Evolutionary conservation across 177 flowering plant species (phyloP).

Genomic region (Vitis hybrid): DNA sequence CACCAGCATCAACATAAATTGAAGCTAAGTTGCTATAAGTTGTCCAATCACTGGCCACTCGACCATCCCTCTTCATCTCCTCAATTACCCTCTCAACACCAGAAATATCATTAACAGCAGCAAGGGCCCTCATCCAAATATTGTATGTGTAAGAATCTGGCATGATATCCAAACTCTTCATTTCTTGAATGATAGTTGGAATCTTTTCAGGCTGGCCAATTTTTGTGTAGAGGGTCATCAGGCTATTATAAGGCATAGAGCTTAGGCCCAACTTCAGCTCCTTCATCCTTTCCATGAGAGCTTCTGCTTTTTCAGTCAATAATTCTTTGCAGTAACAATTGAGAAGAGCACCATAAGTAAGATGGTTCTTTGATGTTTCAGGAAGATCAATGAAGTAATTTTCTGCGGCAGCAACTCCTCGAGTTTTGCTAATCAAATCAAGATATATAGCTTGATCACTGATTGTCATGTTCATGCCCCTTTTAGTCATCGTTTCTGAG

Average conservation of each 20-base stretch:
- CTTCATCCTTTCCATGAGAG: slow-evolving; percentile 87
- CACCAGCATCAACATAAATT: slow-evolving; percentile 74
- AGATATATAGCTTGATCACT: slow-evolving; percentile 93
- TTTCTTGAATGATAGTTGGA: slow-evolving; percentile 72
- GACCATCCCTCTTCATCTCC: slow-evolving; percentile 88
- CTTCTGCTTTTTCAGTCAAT: slow-evolving; percentile 84
- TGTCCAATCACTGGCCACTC: slow-evolving; percentile 81
- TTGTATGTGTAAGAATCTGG: slow-evolving; percentile 74
- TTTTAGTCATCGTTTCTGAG: slow-evolving; percentile 61
- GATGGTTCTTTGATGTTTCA: slow-evolving; percentile 74
- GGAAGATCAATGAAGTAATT: slow-evolving; percentile 73
- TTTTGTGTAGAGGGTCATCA: slow-evolving; percentile 85
- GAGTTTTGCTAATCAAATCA: slow-evolving; percentile 77
- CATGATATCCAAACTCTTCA: slow-evolving; percentile 65
- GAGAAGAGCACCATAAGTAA: slow-evolving; percentile 79
- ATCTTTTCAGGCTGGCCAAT: slow-evolving; percentile 61
- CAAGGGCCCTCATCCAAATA: slow-evolving; percentile 92
- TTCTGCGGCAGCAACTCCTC: slow-evolving; percentile 75
- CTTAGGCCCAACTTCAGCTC: slow-evolving; percentile 60
- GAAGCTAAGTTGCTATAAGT: slow-evolving; percentile 89
- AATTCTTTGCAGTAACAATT: slow-evolving; percentile 90
- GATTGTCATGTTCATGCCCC: slow-evolving; percentile 82
- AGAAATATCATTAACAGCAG: slow-evolving; percentile 67
- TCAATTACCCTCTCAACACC: slow-evolving; percentile 88
- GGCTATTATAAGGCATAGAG: slow-evolving; percentile 85